These are phyloP conservation scores for Mimosa bimucronata DNA, from an alignment of 306 rosid species.

Conservation along the genomic window DNA sequence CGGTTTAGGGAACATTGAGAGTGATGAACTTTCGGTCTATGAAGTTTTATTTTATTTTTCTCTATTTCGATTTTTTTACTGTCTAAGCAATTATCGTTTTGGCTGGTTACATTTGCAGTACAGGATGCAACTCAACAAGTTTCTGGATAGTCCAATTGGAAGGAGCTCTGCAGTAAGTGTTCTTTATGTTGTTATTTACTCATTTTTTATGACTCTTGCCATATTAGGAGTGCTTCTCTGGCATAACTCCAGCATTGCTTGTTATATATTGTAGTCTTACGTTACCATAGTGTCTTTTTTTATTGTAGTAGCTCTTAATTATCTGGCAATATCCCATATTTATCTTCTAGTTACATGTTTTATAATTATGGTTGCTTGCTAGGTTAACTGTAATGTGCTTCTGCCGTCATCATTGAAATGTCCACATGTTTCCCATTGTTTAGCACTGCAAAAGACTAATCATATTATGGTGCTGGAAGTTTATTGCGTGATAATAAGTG, in stretches of 20 bases:
- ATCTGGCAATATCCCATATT: background rate
- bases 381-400: background rate
- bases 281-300: background rate
- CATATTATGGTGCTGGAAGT: background rate
- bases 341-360: background rate
- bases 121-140: slow-evolving; percentile 65
- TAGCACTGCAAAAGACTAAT: background rate
- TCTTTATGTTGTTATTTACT: background rate
- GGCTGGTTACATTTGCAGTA: slow-evolving; percentile 61
- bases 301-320: background rate
- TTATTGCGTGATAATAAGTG: background rate
- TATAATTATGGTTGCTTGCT: background rate
- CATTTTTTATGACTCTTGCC: background rate
- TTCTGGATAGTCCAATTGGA: slow-evolving; percentile 75
- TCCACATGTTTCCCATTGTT: background rate
- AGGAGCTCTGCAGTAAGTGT: slow-evolving; percentile 67
- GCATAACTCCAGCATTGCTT: background rate
- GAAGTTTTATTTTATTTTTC: background rate
- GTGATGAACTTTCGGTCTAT: background rate
- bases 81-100: slow-evolving; percentile 20
- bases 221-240: background rate
- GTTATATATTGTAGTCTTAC: background rate
- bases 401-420: background rate
- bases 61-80: background rate
- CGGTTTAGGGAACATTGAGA: background rate